Evolutionary conservation across 768 basidiomycete genomes (phyloP).

Genomic region (Agaricus subrufescens): DNA sequence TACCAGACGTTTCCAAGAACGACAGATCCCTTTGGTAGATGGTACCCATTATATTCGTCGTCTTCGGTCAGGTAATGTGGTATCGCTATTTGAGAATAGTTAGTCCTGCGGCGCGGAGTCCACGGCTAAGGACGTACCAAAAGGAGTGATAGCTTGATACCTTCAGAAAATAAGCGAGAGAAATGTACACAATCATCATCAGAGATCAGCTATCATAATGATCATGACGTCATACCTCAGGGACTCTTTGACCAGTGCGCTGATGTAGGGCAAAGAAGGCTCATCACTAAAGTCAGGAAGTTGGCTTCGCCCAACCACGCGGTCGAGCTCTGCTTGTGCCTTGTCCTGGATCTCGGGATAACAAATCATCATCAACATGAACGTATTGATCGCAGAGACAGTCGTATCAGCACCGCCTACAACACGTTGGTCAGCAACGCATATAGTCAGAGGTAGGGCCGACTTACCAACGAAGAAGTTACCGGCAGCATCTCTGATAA

Average conservation of each 20-base stretch:
- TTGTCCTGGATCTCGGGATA: constrained; percentile 17
- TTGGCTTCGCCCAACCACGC: constrained; percentile 13
- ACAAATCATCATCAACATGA: constrained; percentile 16
- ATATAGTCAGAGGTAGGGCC: background rate
- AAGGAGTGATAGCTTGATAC: constrained; percentile 15
- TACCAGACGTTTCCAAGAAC: constrained; percentile 18
- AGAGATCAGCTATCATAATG: background rate
- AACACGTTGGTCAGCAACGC: background rate
- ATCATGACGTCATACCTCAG: constrained; percentile 11
- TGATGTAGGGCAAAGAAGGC: constrained; percentile 15
- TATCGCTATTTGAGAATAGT: constrained; percentile 10
- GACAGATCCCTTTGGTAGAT: constrained; percentile 14
- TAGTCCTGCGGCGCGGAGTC: background rate
- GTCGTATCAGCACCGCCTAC: constrained; percentile 20
- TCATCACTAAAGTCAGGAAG: constrained; percentile 19
- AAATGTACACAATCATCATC: background rate
- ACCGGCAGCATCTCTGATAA: constrained; percentile 17
- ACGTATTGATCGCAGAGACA: constrained; percentile 16
- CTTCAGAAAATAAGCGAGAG: constrained; percentile 1
- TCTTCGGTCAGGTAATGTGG: constrained; percentile 18
- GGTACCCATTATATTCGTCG: constrained; percentile 18
- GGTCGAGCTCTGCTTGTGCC: constrained; percentile 22
- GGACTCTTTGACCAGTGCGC: constrained; percentile 18
- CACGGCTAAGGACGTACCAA: constrained; percentile 10
- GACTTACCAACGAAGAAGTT: constrained; percentile 19